Conservation (phyloP, 2,329 filamentous ascomycete genomes). For the Colletotrichum filicis region DNA sequence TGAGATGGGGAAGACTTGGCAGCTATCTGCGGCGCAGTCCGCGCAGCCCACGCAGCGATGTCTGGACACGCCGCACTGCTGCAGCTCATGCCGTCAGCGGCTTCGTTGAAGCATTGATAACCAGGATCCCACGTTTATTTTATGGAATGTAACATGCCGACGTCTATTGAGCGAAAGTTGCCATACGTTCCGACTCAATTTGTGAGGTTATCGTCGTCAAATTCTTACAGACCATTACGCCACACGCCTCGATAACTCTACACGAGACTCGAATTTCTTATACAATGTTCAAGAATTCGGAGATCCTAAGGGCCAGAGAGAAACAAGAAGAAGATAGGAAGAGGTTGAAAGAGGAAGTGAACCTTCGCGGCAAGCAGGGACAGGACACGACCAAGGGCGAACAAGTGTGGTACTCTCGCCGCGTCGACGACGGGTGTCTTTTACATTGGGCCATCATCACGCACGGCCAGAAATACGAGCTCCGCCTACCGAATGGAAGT, state of each 20-base stretch:
- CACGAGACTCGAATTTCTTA: neutral
- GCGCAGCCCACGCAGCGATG: neutral
- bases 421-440: neutral
- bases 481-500: neutral
- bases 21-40: neutral
- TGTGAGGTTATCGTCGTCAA: neutral
- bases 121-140: neutral
- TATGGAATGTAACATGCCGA: neutral
- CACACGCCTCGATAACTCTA: neutral
- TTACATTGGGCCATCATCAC: neutral
- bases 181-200: neutral
- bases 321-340: neutral
- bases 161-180: too few relatives aligned
- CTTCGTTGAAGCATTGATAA: neutral
- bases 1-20: neutral
- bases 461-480: neutral
- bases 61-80: neutral
- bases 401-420: conserved; percentile 6
- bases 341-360: neutral
- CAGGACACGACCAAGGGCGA: neutral
- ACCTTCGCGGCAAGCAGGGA: neutral
- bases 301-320: neutral
- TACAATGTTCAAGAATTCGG: neutral
- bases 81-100: neutral
- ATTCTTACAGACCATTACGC: neutral